These are phyloP conservation scores for Tillandsia leiboldiana DNA, from an alignment of 176 grass and related monocot genomes.

Conservation along the genomic window DNA sequence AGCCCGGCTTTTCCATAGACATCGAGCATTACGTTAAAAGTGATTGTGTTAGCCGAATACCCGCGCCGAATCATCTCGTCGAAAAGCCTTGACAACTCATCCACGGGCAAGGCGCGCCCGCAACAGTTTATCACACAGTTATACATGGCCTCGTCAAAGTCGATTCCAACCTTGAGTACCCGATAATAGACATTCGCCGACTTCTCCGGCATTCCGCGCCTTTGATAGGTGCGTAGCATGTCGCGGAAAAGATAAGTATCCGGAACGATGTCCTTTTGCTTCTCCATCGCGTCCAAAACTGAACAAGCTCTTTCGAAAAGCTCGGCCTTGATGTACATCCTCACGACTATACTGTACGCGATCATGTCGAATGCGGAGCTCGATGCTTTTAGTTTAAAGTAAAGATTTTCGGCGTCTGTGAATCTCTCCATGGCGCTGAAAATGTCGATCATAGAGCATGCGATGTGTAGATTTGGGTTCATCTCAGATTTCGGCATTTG, in stretches of 20 bases:
- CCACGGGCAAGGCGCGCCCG: conserved; percentile 54
- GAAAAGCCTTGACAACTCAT: conserved; percentile 81
- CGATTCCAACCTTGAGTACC: conserved; percentile 55
- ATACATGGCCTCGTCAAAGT: conserved; percentile 81
- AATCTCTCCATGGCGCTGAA: conserved; percentile 61
- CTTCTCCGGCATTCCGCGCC: conserved; percentile 54
- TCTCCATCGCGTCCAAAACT: conserved; percentile 73
- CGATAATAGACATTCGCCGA: conserved; percentile 68
- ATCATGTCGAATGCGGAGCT: conserved; percentile 58
- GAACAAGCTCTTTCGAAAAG: conserved; percentile 49
- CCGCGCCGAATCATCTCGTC: conserved; percentile 69
- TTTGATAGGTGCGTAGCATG: conserved; percentile 81
- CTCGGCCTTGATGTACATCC: conserved; percentile 77
- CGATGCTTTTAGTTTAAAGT: conserved; percentile 46
- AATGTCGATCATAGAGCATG: conserved; percentile 79
- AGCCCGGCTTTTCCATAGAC: conserved; percentile 74
- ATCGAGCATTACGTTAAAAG: conserved; percentile 82
- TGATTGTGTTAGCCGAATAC: conserved; percentile 48
- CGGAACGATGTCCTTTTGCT: conserved; percentile 71
- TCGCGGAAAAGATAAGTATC: conserved; percentile 82
- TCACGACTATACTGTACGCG: conserved; percentile 67
- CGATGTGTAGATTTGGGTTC: conserved; percentile 56
- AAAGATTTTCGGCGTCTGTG: conserved; percentile 57
- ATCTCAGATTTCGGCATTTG: conserved; percentile 45
- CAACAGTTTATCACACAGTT: conserved; percentile 97